Evolutionary conservation across 2,329 filamentous ascomycete genomes (phyloP).

Genomic region (Fusarium gaditjirri): DNA sequence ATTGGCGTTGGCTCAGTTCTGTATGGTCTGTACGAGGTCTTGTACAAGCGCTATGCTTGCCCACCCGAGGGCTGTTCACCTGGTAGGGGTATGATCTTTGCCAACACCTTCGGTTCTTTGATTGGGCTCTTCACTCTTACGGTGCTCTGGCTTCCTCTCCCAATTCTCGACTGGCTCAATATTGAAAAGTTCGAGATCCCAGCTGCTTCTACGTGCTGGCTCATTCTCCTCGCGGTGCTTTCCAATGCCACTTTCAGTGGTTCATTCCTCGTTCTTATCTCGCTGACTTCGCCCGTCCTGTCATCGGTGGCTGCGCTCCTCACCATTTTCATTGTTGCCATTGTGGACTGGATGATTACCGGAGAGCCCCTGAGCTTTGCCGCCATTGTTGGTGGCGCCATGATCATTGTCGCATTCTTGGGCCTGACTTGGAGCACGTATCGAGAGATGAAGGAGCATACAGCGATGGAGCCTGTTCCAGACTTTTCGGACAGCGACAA

Average conservation of each 20-base stretch:
- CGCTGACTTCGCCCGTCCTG: conserved; percentile 89
- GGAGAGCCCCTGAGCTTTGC: conserved; percentile 79
- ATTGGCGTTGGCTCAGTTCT: conserved; percentile 92
- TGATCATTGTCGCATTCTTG: conserved; percentile 91
- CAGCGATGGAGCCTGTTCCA: conserved; percentile 64
- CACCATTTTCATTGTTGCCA: conserved; percentile 95
- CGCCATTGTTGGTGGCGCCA: conserved; percentile 80
- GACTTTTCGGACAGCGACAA: conserved; percentile 61
- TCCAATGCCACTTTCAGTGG: conserved; percentile 94
- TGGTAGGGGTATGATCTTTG: conserved; percentile 93
- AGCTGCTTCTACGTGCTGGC: conserved; percentile 78
- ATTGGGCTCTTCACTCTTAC: conserved; percentile 87
- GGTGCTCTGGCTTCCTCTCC: conserved; percentile 92
- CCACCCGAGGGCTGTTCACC: conserved; percentile 89
- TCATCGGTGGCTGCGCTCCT: conserved; percentile 92
- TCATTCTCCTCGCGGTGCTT: conserved; percentile 82
- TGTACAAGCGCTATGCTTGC: conserved; percentile 94
- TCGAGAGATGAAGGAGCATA: conserved; percentile 89
- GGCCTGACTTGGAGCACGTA: conserved; percentile 92
- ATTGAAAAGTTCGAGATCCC: conserved; percentile 88
- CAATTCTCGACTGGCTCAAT: conserved; percentile 80
- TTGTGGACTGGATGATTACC: conserved; percentile 89
- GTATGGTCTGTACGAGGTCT: conserved; percentile 95
- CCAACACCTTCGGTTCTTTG: conserved; percentile 88
- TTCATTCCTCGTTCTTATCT: conserved; percentile 91